Evolutionary conservation across 208 protist species (phyloP), one percentile per base, ranked within the genome.

Genomic region (Acanthamoeba lugdunensis): DNA sequence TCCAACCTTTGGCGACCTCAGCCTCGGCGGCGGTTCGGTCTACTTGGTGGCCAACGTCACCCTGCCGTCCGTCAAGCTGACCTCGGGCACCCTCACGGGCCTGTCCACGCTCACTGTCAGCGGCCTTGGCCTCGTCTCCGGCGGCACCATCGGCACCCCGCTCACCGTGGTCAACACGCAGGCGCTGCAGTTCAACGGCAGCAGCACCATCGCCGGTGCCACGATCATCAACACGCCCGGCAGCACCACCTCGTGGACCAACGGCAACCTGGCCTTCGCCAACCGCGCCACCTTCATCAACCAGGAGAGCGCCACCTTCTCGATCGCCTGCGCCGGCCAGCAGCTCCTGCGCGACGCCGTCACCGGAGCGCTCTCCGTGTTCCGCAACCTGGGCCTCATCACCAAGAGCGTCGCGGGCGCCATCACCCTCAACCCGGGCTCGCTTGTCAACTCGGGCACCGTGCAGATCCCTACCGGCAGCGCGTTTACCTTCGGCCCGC

Each of bases 191-290:
- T 56, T 92, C 61, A 77, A 71, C 52, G 87, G 87, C 65, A 79
- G 63, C 33, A 92, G 50, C 48, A 92, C 87, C 5, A 11, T 92
- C n/a, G 61, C 4, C 28, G 87, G 87, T 45, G 41, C 61, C 69
- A 90, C 82, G 37, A 79, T 92, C 87, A 14, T 92, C 87, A 92
- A 92, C 63, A 6, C 21, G 87, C 45, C 81, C 4, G 25, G 56
- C 30, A 63, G 63, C 69, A 33, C 8, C 28, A 79, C 41, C 41
- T 41, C 63, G 37, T 92, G 56, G 87, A 30, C 41, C 87, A 77
- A 48, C 28, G 87, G 87, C 41, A n/a, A 77, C 52, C 6, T 92
- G 8, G 16, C 18, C 4, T 77, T 77, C 79, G 65, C 41, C 65
- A 77, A 77, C 48, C 23, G 8, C 23, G 87, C 63, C 33, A 71